Evolutionary conservation across 169 alveolate genomes (phyloP), one percentile per base, ranked within the genome.

Genomic region (Amoebophrya sp.): DNA sequence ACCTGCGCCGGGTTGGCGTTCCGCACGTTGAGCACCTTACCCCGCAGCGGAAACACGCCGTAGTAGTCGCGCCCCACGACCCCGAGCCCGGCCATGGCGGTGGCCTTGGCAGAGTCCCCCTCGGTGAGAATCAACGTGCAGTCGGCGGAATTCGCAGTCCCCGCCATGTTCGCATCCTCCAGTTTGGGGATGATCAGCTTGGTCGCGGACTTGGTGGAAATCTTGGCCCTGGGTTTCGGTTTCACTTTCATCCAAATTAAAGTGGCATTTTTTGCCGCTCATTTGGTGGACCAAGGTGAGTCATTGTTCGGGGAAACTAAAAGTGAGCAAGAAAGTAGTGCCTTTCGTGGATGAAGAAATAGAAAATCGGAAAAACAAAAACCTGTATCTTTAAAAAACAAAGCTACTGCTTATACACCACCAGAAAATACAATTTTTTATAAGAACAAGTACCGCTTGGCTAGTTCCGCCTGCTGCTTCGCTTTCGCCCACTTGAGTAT

Each of bases 51-150:
- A 90, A 98, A 98, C 20, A 98, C 99, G 7, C 99, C 99, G 94
- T 95, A 98, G 43, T 95, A 95, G 93, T 98, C 99, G 91, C 99
- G 94, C 0, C 99, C 99, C 2, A 98, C 99, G 41, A 97, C 98
- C 67, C 98, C 98, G 38, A 98, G 96, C 0, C 99, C 99, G 40
- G 99, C 99, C 95, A 98, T 94, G 16, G 99, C 98, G 40, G 99
- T 95, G 29, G 99, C 95, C 92, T 98, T 98, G 78, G 99, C 99
- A 87, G 99, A 97, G 94, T 98, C 99, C 93, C 99, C 99, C 95
- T 98, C 99, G 69, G 99, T 98, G 89, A 98, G 94, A 39, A 98
- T 98, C 41, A 98, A 94, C 0, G 99, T 98, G 92, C 99, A 98
- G 58, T 97, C 96, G 90, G 94, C 96, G 29, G 98, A 16, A 16